Evolutionary conservation across 2,329 filamentous ascomycete species (phyloP), one percentile per base, ranked within the genome.

Genomic region (Onygenales sp.): DNA sequence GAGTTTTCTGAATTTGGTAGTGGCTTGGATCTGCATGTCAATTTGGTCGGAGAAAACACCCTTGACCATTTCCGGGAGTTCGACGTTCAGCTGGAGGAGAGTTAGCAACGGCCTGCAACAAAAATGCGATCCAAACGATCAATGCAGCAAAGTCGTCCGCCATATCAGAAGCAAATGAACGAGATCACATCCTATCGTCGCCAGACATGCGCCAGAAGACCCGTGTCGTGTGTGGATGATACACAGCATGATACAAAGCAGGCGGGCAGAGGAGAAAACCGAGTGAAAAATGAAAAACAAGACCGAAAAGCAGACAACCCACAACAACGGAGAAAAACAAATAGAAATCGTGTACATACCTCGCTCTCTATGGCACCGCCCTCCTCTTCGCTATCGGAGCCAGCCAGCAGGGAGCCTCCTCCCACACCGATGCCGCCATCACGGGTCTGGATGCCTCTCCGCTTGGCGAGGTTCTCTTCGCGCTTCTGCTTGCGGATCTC

Each of bases 41-140:
- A 98, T 96, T 75, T 97, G 90, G 60, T 98, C 92, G 60, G 93
- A 98, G 77, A 98, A 97, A 67, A 98, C 93, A 58, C 93, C 93
- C 68, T 87, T 81, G 58, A 97, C 93, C 93, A 98, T 98, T 76
- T 93, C 85, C 64, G 93, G 93, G 63, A 98, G 89, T 70, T 98
- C 93, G 75, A 96, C 91, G 70, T 93, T 95, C 71, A 98, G 80
- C 93, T 98, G 49, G 7, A 47, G 13, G 10, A 41, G 39, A 14
- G 7, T 50, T 42, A 53, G 50, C 45, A 50, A 51, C 7, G 31
- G 17, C 32, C 42, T 42, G 21, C 47, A 17, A 33, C 17, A 43
- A 35, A 27, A 27, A 27, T 11, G 38, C 38, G 38, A 11, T 14
- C 38, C 38, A 41, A 14, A 11, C 14, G 11, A 41, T 41, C 38